Conservation (phyloP, 768 basidiomycete species). For the Tylopilus subfusipes region DNA sequence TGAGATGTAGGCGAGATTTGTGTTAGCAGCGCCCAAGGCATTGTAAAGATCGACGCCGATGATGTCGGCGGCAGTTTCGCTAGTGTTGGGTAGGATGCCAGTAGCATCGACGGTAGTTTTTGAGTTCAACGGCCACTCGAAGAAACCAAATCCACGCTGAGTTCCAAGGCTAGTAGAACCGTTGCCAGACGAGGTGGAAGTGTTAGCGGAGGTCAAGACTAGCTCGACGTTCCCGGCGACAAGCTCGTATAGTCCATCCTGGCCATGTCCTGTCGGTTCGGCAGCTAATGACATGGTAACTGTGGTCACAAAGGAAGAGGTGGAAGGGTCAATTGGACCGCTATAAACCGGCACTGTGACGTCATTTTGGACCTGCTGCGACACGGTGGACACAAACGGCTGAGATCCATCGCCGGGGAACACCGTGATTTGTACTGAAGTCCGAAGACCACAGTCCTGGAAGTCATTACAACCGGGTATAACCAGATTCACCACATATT, state of each 20-base stretch:
- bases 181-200: slow-evolving; percentile 29
- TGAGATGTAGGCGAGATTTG: slow-evolving; percentile 40
- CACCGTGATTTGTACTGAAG: slow-evolving; percentile 77
- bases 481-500: slow-evolving; percentile 79
- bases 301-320: slow-evolving; percentile 66
- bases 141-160: slow-evolving; percentile 72
- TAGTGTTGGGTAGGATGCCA: slow-evolving; percentile 58
- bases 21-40: slow-evolving; percentile 49
- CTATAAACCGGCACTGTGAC: slow-evolving; percentile 63
- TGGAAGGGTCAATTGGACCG: slow-evolving; percentile 78
- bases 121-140: slow-evolving; percentile 74
- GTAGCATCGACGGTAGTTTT: slow-evolving; percentile 53
- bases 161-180: slow-evolving; percentile 34
- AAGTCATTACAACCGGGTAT: slow-evolving; percentile 84
- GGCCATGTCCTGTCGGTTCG: slow-evolving; percentile 57
- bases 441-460: slow-evolving; percentile 76
- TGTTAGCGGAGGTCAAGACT: slow-evolving; percentile 60
- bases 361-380: slow-evolving; percentile 69
- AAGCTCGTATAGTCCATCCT: slow-evolving; percentile 68
- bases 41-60: slow-evolving; percentile 60
- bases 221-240: slow-evolving; percentile 88
- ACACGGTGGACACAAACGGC: slow-evolving; percentile 66
- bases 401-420: slow-evolving; percentile 68
- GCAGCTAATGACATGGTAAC: slow-evolving; percentile 72
- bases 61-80: slow-evolving; percentile 64